Conservation (phyloP, 441 rosid species). For the Dalechampia spathulata region DNA sequence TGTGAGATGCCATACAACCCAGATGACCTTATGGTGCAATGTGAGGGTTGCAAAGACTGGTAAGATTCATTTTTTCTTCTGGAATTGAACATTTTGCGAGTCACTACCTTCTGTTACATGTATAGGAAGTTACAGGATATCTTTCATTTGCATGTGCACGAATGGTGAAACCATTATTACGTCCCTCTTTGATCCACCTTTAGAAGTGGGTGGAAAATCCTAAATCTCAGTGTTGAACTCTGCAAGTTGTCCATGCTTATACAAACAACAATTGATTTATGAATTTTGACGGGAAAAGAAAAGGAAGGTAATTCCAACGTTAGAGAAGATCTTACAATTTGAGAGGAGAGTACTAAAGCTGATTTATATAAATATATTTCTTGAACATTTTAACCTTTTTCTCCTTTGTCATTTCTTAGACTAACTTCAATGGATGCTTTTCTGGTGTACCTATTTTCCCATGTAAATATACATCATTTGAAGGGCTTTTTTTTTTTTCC, state of each 20-base stretch:
- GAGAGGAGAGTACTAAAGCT: too few species aligned
- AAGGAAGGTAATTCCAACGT: too few species aligned
- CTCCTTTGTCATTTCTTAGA: too few species aligned
- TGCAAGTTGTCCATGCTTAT: background rate
- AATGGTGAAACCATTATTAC: too few species aligned
- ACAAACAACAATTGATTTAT: background rate
- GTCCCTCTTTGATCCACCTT: background rate
- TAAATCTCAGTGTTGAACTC: background rate
- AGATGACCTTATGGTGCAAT: conserved; percentile 86
- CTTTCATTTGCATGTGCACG: too few species aligned
- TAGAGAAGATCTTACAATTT: too few species aligned
- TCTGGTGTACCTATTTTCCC: too few species aligned
- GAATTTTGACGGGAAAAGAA: too few species aligned
- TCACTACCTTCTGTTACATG: background rate
- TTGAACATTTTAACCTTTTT: too few species aligned
- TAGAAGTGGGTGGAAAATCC: background rate
- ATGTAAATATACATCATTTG: background rate
- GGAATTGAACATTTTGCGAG: too few species aligned
- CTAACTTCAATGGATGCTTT: too few species aligned
- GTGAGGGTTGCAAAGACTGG: conserved; percentile 94
- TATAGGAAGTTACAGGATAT: background rate
- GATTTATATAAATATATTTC: too few species aligned
- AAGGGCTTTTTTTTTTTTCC: background rate
- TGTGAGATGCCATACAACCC: conserved; percentile 97
- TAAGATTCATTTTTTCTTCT: conserved; percentile 28